Conservation (phyloP, 202 grass and related monocot genomes). For the Panicum hallii region DNA sequence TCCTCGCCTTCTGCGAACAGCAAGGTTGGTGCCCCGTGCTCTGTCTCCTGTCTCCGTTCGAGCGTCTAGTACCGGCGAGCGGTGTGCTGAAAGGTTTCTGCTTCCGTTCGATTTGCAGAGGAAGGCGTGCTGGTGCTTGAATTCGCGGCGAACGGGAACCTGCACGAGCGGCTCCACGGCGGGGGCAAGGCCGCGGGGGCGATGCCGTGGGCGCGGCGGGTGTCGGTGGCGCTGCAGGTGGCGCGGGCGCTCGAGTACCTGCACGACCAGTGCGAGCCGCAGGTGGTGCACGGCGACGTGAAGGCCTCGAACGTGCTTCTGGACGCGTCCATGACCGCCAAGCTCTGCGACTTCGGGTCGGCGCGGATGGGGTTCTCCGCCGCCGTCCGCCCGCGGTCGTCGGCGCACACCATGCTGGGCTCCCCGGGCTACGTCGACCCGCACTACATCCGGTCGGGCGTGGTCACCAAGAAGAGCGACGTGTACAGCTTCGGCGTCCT, state of each 20-base stretch:
- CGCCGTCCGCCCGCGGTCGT: constrained; percentile 56
- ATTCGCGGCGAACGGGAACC: constrained; percentile 84
- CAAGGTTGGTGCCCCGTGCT: constrained; percentile 50
- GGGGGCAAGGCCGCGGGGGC: constrained; percentile 28
- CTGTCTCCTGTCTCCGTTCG: background rate
- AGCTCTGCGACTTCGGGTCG: constrained; percentile 97
- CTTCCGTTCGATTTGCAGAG: constrained; percentile 49
- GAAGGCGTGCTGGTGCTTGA: constrained; percentile 83
- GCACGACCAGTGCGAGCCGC: constrained; percentile 84
- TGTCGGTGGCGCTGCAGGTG: constrained; percentile 69
- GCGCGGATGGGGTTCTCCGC: constrained; percentile 86
- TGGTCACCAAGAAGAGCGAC: constrained; percentile 93
- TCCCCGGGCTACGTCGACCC: constrained; percentile 90
- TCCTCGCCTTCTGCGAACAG: constrained; percentile 90
- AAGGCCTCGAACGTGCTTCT: constrained; percentile 95
- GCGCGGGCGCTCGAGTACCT: constrained; percentile 90
- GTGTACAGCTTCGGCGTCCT: constrained; percentile 97
- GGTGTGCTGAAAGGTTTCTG: background rate
- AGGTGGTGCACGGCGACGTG: constrained; percentile 91
- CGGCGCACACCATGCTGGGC: constrained; percentile 73
- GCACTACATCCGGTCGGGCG: constrained; percentile 87
- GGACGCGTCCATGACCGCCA: constrained; percentile 66
- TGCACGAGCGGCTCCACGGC: constrained; percentile 83
- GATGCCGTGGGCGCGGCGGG: constrained; percentile 69
- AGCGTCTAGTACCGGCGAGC: too few relatives aligned